A percentile compares a stretch with the other conserved stretches of the same genome.
These are phyloP conservation scores for Pseudocercospora ulei DNA, from an alignment of 2,329 filamentous ascomycete species.

Conservation along the genomic window DNA sequence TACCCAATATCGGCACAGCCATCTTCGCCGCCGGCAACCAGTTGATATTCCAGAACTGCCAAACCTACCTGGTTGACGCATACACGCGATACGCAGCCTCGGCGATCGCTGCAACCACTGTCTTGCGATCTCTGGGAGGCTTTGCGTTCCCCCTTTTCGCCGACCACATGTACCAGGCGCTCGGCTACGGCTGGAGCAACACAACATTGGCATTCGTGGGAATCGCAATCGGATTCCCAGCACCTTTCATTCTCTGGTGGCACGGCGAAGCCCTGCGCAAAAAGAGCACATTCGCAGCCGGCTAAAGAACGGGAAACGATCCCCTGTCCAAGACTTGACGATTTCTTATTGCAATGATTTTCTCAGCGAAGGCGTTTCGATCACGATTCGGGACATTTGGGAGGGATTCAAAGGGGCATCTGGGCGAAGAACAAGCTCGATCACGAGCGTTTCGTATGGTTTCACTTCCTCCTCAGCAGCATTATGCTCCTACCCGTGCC, in stretches of 20 bases:
- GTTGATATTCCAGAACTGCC: conserved; percentile 49
- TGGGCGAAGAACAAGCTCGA: background rate
- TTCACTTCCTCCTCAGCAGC: conserved; percentile 2
- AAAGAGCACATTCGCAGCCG: conserved; percentile 34
- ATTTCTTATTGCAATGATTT: conserved; percentile 5
- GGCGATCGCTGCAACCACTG: conserved; percentile 47
- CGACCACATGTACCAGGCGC: conserved; percentile 40
- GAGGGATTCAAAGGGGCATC: background rate
- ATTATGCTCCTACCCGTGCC: no score
- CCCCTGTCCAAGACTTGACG: conserved; percentile 1
- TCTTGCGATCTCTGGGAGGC: conserved; percentile 48
- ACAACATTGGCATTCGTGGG: conserved; percentile 49
- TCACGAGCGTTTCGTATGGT: conserved; percentile 4
- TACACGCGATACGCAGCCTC: conserved; percentile 43
- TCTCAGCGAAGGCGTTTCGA: conserved; percentile 4
- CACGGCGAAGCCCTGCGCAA: conserved; percentile 35
- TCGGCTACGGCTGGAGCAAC: conserved; percentile 46
- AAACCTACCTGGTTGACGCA: conserved; percentile 54
- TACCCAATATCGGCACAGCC: conserved; percentile 51
- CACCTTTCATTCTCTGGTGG: conserved; percentile 41
- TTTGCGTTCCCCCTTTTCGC: conserved; percentile 55
- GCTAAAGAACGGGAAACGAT: conserved; percentile 14
- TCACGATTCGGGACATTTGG: no score
- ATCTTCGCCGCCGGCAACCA: conserved; percentile 50
- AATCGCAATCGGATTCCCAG: conserved; percentile 45